Conservation (phyloP, 1,139 yeast species). For the Wickerhamomyces sp. region DNA sequence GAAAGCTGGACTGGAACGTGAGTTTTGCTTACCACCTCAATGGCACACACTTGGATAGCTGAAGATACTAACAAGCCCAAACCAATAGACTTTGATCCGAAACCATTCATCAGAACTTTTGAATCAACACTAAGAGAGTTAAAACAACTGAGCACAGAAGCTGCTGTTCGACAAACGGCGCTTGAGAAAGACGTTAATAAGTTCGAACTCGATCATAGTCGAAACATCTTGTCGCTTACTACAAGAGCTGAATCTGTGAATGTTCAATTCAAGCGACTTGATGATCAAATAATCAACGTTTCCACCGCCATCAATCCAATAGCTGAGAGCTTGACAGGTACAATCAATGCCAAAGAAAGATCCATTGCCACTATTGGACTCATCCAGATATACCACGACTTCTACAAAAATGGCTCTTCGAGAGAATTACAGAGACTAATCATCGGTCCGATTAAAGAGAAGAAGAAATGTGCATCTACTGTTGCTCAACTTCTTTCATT, state of each 20-base stretch:
- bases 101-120: conserved; percentile 90
- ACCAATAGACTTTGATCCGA: conserved; percentile 74
- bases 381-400: conserved; percentile 73
- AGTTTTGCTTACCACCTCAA: too few relatives aligned
- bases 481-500: conserved; percentile 61
- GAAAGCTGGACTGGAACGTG: conserved; percentile 45
- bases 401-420: conserved; percentile 57
- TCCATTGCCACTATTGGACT: conserved; percentile 70
- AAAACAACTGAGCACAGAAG: conserved; percentile 51
- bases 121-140: conserved; percentile 79
- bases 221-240: conserved; percentile 56
- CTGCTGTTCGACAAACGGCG: conserved; percentile 40
- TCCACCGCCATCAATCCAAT: conserved; percentile 65
- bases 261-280: conserved; percentile 51
- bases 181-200: conserved; percentile 53
- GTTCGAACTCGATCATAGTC: conserved; percentile 64
- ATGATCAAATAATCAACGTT: conserved; percentile 53
- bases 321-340: conserved; percentile 67
- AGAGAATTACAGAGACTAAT: conserved; percentile 54
- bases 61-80: too few relatives aligned
- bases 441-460: conserved; percentile 40
- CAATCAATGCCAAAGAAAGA: conserved; percentile 73
- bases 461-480: conserved; percentile 63
- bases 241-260: conserved; percentile 36
- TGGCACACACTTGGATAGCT: too few relatives aligned